Percentiles rank a stretch among this genome's conserved stretches.
phyloP scores from a whole-genome alignment of 495 filamentous ascomycete species.

The Trichoderma asperelloides region DNA sequence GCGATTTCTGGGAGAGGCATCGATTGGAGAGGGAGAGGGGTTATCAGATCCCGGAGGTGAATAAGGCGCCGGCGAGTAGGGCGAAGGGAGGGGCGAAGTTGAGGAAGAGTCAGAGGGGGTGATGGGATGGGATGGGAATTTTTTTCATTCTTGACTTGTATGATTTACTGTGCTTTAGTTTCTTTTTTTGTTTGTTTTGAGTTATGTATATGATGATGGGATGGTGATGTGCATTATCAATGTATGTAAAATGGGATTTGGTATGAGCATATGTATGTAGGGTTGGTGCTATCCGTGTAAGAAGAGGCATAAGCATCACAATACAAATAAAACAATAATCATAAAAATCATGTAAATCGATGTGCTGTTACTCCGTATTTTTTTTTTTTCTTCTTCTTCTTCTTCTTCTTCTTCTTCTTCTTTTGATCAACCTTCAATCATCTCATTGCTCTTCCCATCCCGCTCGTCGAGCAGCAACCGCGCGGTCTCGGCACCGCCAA shows the following conservation, averaged over 20 bases:
- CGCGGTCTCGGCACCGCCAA: neutral
- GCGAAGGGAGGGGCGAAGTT: neutral
- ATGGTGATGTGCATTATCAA: neutral
- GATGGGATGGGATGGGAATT: neutral
- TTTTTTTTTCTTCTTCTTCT: too few species aligned
- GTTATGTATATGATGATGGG: neutral
- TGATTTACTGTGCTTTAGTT: neutral
- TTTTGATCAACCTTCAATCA: neutral
- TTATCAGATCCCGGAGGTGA: constrained; percentile 36
- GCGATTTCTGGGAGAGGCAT: constrained; percentile 37
- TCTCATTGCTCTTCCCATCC: constrained; percentile 1
- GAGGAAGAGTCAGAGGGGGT: neutral
- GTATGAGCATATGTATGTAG: too few species aligned
- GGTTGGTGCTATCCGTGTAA: too few species aligned
- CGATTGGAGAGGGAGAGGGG: constrained; percentile 21
- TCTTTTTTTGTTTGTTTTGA: neutral
- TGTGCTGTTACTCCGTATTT: too few species aligned
- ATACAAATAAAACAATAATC: neutral
- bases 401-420: too few species aligned
- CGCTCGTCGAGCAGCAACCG: neutral
- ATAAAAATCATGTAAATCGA: neutral
- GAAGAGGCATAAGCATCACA: too few species aligned
- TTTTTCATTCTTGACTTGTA: neutral
- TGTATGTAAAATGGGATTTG: neutral
- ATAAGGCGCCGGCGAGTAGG: constrained; percentile 19